phyloP scores from a whole-genome alignment of 2,329 filamentous ascomycete species.

The Ophioceras dolichostomum region DNA sequence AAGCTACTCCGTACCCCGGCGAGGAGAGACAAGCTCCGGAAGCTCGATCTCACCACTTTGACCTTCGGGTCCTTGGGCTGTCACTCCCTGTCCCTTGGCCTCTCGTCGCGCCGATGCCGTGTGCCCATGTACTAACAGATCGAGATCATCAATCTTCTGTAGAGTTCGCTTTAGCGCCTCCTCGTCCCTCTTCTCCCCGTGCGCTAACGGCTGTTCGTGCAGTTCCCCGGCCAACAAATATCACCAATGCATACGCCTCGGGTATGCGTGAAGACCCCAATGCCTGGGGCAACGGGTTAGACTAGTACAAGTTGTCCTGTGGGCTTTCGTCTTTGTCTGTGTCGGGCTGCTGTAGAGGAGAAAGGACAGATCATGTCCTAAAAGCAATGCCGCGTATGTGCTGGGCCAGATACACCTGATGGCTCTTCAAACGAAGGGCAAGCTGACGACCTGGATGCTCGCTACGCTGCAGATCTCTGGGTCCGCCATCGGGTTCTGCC shows the following conservation, averaged over 20 bases:
- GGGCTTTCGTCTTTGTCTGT: too few species aligned
- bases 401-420: constrained; percentile 2
- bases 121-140: neutral
- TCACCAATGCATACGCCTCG: constrained; percentile 3
- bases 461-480: neutral
- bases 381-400: constrained; percentile 2
- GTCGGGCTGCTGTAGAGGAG: too few species aligned
- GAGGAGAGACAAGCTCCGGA: too few species aligned
- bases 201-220: too few species aligned
- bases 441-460: constrained; percentile 2
- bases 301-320: constrained; percentile 4
- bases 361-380: too few species aligned
- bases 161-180: too few species aligned
- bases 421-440: constrained; percentile 2
- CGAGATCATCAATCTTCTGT: neutral
- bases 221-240: constrained; percentile 3
- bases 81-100: too few species aligned
- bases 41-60: constrained; percentile 2
- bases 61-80: constrained; percentile 4
- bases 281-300: constrained; percentile 2
- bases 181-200: too few species aligned
- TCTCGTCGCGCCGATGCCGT: too few species aligned
- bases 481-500: constrained; percentile 3
- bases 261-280: constrained; percentile 3
- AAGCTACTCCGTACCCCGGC: too few species aligned